These are phyloP conservation scores for Daldinia loculata DNA, from an alignment of 495 filamentous ascomycete genomes.

Conservation along the genomic window DNA sequence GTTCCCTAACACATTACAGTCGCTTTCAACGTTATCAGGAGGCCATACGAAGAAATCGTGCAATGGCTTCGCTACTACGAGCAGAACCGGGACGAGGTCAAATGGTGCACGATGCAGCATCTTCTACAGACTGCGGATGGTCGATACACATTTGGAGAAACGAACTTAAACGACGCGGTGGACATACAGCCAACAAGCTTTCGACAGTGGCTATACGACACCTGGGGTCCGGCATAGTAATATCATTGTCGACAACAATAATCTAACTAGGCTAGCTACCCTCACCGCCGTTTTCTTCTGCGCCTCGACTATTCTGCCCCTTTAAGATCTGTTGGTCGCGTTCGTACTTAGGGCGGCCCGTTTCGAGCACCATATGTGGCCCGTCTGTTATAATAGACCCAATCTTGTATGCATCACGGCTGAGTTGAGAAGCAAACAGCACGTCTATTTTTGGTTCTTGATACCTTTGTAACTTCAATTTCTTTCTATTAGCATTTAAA, in stretches of 20 bases:
- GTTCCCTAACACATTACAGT: slow-evolving; percentile 43
- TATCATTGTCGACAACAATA: not conserved
- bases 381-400: not conserved
- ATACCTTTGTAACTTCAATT: slow-evolving; percentile 4
- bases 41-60: slow-evolving; percentile 54
- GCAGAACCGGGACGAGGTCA: slow-evolving; percentile 46
- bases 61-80: slow-evolving; percentile 53
- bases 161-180: slow-evolving; percentile 56
- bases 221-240: slow-evolving; percentile 52
- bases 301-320: not conserved
- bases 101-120: slow-evolving; percentile 54
- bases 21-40: slow-evolving; percentile 50
- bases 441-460: slow-evolving; percentile 16
- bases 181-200: slow-evolving; percentile 56
- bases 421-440: slow-evolving; percentile 28
- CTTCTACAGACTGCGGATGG: slow-evolving; percentile 61
- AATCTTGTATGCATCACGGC: slow-evolving; percentile 19
- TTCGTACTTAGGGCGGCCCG: slow-evolving; percentile 1
- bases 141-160: slow-evolving; percentile 55
- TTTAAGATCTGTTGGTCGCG: not conserved
- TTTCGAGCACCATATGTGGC: not conserved
- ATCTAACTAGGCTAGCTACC: not conserved
- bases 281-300: not conserved
- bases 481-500: not conserved
- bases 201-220: slow-evolving; percentile 58